A percentile compares a stretch with the other conserved stretches of the same genome.
Conservation (phyloP, 192 early-diverging fungal genomes). For the Anaeromyces robustus region DNA sequence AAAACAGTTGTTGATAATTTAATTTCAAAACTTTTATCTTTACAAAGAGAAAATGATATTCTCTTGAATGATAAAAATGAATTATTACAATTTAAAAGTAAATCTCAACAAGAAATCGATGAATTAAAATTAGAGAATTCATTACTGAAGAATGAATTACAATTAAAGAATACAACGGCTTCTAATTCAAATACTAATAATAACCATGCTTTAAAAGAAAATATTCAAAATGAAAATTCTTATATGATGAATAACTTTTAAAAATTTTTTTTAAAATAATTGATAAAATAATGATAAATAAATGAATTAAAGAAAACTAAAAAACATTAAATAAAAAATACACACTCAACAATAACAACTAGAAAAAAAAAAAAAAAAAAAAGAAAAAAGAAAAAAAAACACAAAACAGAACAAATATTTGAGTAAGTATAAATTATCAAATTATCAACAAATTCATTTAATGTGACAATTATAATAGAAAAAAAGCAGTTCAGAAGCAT, state of each 20-base stretch:
- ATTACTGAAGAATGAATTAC: background rate
- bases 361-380: too few species aligned
- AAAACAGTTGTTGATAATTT: background rate
- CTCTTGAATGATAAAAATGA: background rate
- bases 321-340: too few species aligned
- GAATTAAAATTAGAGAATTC: background rate
- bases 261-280: conserved; percentile 12
- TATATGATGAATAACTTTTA: background rate
- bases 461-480: too few species aligned
- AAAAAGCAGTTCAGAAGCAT: too few species aligned
- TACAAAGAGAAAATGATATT: background rate
- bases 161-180: background rate
- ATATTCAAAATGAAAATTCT: background rate
- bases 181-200: background rate
- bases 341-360: too few species aligned
- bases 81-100: background rate
- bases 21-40: background rate
- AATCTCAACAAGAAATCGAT: background rate
- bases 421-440: too few species aligned
- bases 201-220: background rate
- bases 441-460: too few species aligned
- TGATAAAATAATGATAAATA: too few species aligned
- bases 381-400: too few species aligned
- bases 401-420: too few species aligned
- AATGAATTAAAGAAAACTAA: too few species aligned